Evolutionary conservation across 257 asterid species (phyloP), one percentile per base, ranked within the genome.

Genomic region (Leonotis leonurus): DNA sequence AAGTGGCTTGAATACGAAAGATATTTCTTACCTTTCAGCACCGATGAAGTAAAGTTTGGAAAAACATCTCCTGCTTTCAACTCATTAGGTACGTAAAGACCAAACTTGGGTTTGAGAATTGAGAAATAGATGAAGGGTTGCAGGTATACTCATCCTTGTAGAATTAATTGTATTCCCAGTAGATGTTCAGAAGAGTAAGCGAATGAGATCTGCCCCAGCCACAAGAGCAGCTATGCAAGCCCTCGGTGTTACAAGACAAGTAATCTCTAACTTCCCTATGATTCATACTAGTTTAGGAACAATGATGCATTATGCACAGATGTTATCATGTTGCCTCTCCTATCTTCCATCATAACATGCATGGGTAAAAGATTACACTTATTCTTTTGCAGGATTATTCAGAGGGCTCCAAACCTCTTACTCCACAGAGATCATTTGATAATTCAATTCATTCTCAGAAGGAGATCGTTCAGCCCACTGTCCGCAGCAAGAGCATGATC

Each of bases 201-300:
- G 80, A 65, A 64, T 73, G 74, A 91, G 81, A 69, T 75, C 89
- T 52, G 62, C 83, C 48, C 72, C 86, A 29, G 83, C 94, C 49
- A 77, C 98, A 58, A 75, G 80, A 69, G 79, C 70, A 26, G 92
- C 92, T 55, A 82, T 86, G 80, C 85, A 82, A 57, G 77, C 89
- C 50, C 78, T 81, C 67, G 95, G 95, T 60, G 84, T 86, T 62
- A 61, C 76, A 49, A 80, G 77, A 69, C 79, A 73, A 83, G 96
- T 88, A 91, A 78, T 48, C 50, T 35, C 72, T 17, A 40, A 68
- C 56, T 53, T 57, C 60, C 66, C 59, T 57, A 48, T 22, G 4
- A 21, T 22, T 22, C 48, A 41, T 41, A 10, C 45, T 12, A 12
- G 37, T 6, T 32, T 32, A 32, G 37, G n/a, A n/a, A n/a, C n/a